These are phyloP conservation scores for Saccharum spontaneum DNA, from an alignment of 176 grass and related monocot species.

Conservation along the genomic window DNA sequence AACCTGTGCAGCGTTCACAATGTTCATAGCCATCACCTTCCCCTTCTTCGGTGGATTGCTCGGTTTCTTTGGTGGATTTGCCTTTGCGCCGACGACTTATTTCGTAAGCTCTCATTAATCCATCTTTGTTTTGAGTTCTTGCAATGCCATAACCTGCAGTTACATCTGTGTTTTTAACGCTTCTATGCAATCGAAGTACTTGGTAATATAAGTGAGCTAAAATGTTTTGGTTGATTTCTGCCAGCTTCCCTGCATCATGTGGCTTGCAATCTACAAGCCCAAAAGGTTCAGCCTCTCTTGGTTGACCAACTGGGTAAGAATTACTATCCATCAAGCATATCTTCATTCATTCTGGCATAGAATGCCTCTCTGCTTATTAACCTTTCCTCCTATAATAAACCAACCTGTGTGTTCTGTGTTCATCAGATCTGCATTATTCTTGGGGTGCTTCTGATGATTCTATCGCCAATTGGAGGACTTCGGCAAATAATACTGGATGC, in stretches of 20 bases:
- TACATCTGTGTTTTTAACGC: background rate
- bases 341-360: background rate
- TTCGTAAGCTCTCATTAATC: slow-evolving; percentile 46
- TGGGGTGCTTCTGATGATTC: slow-evolving; percentile 67
- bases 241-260: slow-evolving; percentile 91
- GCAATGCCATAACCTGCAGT: background rate
- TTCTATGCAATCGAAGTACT: no score
- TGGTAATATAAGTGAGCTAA: background rate
- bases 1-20: slow-evolving; percentile 71
- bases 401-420: background rate
- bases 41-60: slow-evolving; percentile 85
- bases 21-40: slow-evolving; percentile 90
- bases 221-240: background rate
- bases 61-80: slow-evolving; percentile 87
- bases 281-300: slow-evolving; percentile 79
- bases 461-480: slow-evolving; percentile 80
- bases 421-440: slow-evolving; percentile 86
- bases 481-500: slow-evolving; percentile 65
- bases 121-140: background rate
- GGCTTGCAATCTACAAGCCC: slow-evolving; percentile 88
- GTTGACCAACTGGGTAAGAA: slow-evolving; percentile 79
- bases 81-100: slow-evolving; percentile 83
- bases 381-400: background rate
- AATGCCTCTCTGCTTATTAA: background rate
- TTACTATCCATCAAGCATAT: background rate